Evolutionary conservation across 306 rosid species (phyloP).

Genomic region (Ochetophila trinervis): DNA sequence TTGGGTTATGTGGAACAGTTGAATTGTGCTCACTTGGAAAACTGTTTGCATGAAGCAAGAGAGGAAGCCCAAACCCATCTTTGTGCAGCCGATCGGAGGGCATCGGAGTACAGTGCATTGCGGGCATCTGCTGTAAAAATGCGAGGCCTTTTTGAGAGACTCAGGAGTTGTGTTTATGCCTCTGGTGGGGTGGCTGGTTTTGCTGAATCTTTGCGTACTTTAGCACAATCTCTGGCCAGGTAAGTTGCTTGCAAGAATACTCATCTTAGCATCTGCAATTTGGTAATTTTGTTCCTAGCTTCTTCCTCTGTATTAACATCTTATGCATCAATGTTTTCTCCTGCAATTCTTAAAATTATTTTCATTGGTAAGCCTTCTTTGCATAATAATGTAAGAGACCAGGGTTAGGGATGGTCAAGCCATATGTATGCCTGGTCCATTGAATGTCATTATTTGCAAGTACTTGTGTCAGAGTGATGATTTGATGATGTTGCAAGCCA

Average conservation of each 20-base stretch:
- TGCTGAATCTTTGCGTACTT: slow-evolving; percentile 60
- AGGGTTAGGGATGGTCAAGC: neutral
- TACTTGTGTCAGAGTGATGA: neutral
- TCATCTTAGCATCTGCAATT: neutral
- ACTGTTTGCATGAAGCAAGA: slow-evolving; percentile 95
- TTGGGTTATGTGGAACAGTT: slow-evolving; percentile 45
- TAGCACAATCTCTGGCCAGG: slow-evolving; percentile 89
- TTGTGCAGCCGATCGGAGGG: slow-evolving; percentile 93
- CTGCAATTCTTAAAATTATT: neutral
- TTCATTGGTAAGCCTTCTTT: neutral
- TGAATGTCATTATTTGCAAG: neutral
- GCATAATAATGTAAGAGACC: neutral
- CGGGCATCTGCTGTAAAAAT: slow-evolving; percentile 80
- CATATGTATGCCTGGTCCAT: neutral
- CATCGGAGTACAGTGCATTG: slow-evolving; percentile 72
- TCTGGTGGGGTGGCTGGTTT: slow-evolving; percentile 68
- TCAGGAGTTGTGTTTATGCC: slow-evolving; percentile 63
- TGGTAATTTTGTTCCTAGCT: neutral
- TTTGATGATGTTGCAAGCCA: neutral
- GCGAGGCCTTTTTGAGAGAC: slow-evolving; percentile 85
- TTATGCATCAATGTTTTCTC: neutral
- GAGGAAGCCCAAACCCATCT: slow-evolving; percentile 99
- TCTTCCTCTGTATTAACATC: neutral
- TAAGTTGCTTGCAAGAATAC: slow-evolving; percentile 37
- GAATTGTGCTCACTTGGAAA: slow-evolving; percentile 98